Base-by-base conservation (phyloP, 768 basidiomycete genomes). In the Phaffia australis region DNA sequence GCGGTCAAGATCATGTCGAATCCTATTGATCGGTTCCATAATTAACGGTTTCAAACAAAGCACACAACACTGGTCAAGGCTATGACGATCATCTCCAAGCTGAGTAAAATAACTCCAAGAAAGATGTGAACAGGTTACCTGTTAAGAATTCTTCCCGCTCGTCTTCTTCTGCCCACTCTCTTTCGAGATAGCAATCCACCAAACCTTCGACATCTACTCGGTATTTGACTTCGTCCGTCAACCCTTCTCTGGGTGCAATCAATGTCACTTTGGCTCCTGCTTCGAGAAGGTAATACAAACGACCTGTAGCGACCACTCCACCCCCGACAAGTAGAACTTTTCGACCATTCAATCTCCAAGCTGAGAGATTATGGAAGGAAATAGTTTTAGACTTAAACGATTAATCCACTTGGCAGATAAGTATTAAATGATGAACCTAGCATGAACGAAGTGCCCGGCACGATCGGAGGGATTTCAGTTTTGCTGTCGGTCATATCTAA, bases 271-370 rank as follows among this genome's bases (percentile, higher is more conserved):
- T 48, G 4, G 89, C 89, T 69, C 87, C 87, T 11, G 91, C 84
- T 63, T 80, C 80, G 70, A 99, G 85, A 71, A 93, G 81, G 70
- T 89, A 87, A 73, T 87, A 85, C 63, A 98, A 81, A 63, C 95
- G 85, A 60, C 88, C 84, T 2, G 90, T 85, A 2, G 92, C 94
- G 60, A 99, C 87, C 66, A 87, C 84, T 57, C 95, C 95, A 11
- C 94, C 95, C 52, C 95, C 95, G 71, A 98, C 83, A 72, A 98
- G 83, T 73, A 98, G 86, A 56, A 95, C 89, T 23, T 79, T 81
- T 71, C 88, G 90, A 71, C 81, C 78, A 66, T 83, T 84, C 75
- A 98, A 86, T 76, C 94, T 92, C 87, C 89, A 95, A 47, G 95
- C 94, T 70, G 97, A 79, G 50, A 97, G 82, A 23, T n/a, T 6